Conservation (phyloP, 306 rosid genomes). For the Arachis hypogaea region DNA sequence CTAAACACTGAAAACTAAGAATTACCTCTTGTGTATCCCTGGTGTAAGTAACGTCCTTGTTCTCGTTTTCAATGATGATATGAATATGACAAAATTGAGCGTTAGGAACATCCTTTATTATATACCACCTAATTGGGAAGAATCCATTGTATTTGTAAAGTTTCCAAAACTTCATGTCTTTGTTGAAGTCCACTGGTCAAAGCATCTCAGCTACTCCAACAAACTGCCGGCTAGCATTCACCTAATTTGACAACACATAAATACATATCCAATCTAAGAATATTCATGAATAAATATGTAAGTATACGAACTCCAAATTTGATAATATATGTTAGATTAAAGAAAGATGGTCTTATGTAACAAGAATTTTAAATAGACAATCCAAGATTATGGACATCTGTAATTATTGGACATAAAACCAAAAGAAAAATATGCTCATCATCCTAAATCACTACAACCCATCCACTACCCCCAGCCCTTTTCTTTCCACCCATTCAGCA, state of each 20-base stretch:
- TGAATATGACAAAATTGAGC: constrained; percentile 67
- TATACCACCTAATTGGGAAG: constrained; percentile 86
- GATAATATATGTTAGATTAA: constrained; percentile 13
- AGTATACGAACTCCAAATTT: constrained; percentile 1
- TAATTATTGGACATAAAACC: not conserved
- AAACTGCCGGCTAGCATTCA: too few species aligned
- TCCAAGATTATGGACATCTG: constrained; percentile 24
- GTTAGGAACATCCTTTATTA: constrained; percentile 80
- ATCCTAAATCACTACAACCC: not conserved
- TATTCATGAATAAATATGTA: constrained; percentile 46
- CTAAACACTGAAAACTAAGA: constrained; percentile 25
- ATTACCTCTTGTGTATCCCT: constrained; percentile 95
- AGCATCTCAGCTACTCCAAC: too few species aligned
- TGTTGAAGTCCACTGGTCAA: too few species aligned
- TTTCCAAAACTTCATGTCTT: constrained; percentile 85
- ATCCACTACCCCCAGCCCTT: too few species aligned
- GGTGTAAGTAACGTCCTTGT: constrained; percentile 67
- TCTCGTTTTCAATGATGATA: constrained; percentile 73
- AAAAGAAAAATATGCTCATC: not conserved
- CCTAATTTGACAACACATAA: too few species aligned
- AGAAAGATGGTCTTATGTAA: constrained; percentile 13
- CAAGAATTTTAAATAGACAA: constrained; percentile 9
- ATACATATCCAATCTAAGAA: too few species aligned
- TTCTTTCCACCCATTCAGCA: too few species aligned
- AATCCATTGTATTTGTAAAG: constrained; percentile 75